Evolutionary conservation across 805 yeast species (phyloP).

Genomic region (Ogataea siamensis): DNA sequence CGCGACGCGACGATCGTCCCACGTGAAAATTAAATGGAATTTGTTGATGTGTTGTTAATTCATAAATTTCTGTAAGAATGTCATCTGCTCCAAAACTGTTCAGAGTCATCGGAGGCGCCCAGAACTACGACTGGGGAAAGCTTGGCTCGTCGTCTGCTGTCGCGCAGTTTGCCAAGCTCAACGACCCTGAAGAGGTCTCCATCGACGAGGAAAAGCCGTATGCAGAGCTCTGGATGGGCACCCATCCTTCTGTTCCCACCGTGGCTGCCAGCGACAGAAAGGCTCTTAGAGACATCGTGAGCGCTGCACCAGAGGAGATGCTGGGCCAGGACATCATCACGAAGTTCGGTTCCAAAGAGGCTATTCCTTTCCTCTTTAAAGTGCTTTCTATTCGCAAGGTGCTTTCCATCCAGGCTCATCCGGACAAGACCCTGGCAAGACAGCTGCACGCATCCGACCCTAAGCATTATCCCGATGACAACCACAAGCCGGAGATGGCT

Average conservation of each 20-base stretch:
- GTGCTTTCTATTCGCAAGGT: constrained; percentile 92
- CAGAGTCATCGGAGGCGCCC: constrained; percentile 38
- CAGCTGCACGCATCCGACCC: constrained; percentile 82
- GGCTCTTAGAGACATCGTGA: constrained; percentile 61
- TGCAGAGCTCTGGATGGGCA: constrained; percentile 99
- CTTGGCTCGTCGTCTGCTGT: constrained; percentile 83
- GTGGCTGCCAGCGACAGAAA: constrained; percentile 52
- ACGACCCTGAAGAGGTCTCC: constrained; percentile 53
- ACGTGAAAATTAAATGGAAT: not conserved
- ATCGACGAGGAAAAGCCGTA: constrained; percentile 81
- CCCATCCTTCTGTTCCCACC: constrained; percentile 91
- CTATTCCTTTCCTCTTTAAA: constrained; percentile 89
- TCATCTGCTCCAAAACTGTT: constrained; percentile 22
- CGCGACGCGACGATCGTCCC: constrained; percentile 5
- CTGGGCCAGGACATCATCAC: constrained; percentile 58
- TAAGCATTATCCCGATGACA: constrained; percentile 92
- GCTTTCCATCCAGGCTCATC: constrained; percentile 95
- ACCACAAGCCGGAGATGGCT: constrained; percentile 99
- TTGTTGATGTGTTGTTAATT: constrained; percentile 10
- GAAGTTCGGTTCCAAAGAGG: constrained; percentile 66
- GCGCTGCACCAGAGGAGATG: constrained; percentile 52
- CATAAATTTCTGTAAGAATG: constrained; percentile 10
- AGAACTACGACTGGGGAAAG: constrained; percentile 52
- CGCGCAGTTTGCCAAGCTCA: constrained; percentile 76
- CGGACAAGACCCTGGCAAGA: constrained; percentile 82